Percentiles rank a stretch among this genome's conserved stretches.
Conservation (phyloP, 768 basidiomycete species). For the Daedaleopsis sinensis region DNA sequence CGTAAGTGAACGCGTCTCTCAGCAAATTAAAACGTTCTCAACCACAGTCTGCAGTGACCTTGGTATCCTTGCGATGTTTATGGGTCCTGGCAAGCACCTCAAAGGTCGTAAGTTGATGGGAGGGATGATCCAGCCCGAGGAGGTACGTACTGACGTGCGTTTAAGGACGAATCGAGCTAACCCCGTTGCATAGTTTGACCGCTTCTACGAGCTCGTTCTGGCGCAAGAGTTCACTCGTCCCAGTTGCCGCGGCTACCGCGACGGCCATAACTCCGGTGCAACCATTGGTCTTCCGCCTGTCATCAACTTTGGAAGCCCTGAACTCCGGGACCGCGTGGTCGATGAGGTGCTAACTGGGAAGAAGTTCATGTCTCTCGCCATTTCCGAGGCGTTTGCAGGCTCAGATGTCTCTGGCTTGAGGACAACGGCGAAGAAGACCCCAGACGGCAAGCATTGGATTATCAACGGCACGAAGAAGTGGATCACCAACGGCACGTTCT, state of each 20-base stretch:
- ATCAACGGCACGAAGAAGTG: constrained; percentile 89
- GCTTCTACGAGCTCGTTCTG: constrained; percentile 87
- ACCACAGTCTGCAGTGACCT: constrained; percentile 46
- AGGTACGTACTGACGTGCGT: constrained; percentile 41
- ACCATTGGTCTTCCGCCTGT: constrained; percentile 87
- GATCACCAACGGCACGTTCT: constrained; percentile 77
- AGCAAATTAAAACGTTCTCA: not conserved
- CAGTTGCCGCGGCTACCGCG: constrained; percentile 77
- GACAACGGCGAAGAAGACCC: constrained; percentile 77
- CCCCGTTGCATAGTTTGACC: constrained; percentile 60
- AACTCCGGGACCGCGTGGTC: constrained; percentile 56
- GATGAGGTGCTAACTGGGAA: constrained; percentile 73
- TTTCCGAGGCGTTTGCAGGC: constrained; percentile 88
- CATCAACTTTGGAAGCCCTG: constrained; percentile 75
- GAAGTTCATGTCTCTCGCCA: constrained; percentile 86
- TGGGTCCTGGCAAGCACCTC: constrained; percentile 90
- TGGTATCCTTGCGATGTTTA: constrained; percentile 86
- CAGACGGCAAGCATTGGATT: constrained; percentile 83
- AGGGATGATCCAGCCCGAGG: constrained; percentile 76
- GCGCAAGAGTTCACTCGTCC: constrained; percentile 77
- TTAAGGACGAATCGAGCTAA: not conserved
- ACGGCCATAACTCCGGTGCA: constrained; percentile 75
- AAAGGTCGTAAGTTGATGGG: constrained; percentile 76
- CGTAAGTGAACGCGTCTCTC: constrained; percentile 43
- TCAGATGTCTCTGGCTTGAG: constrained; percentile 81